Percentiles rank a stretch among this genome's conserved stretches.
Evolutionary conservation across 768 basidiomycete genomes (phyloP).

Genomic region (Clitopilus passeckerianus): DNA sequence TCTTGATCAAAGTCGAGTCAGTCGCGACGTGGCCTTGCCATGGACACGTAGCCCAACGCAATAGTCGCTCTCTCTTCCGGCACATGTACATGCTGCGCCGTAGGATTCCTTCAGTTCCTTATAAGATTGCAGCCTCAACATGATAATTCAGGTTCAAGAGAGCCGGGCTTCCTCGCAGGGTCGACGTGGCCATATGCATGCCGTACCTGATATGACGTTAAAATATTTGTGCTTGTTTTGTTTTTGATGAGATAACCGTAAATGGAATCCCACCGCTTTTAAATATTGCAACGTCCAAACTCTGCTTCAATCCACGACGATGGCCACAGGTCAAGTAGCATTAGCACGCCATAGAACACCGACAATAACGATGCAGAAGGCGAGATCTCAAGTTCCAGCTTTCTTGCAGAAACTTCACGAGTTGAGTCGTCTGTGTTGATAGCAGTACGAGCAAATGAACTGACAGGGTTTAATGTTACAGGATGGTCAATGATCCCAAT

Average conservation of each 20-base stretch:
- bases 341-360: conserved; percentile 20
- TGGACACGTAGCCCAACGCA: background rate
- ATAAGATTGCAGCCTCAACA: no score
- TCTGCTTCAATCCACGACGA: conserved; percentile 2
- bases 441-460: conserved; percentile 1
- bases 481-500: conserved; percentile 87
- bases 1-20: background rate
- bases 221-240: background rate
- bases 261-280: background rate
- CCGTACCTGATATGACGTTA: background rate
- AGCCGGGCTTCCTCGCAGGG: no score
- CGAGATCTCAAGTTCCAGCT: conserved; percentile 51
- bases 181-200: background rate
- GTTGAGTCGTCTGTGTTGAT: conserved; percentile 37
- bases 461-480: conserved; percentile 21
- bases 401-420: conserved; percentile 93
- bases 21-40: background rate
- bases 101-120: no score
- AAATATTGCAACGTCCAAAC: background rate
- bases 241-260: background rate
- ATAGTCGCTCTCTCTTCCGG: background rate
- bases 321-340: conserved; percentile 24
- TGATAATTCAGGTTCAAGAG: no score
- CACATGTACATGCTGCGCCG: no score
- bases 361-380: conserved; percentile 24